Evolutionary conservation across 805 yeast genomes (phyloP).

Genomic region (Vanderwaltozyma tropicalis): DNA sequence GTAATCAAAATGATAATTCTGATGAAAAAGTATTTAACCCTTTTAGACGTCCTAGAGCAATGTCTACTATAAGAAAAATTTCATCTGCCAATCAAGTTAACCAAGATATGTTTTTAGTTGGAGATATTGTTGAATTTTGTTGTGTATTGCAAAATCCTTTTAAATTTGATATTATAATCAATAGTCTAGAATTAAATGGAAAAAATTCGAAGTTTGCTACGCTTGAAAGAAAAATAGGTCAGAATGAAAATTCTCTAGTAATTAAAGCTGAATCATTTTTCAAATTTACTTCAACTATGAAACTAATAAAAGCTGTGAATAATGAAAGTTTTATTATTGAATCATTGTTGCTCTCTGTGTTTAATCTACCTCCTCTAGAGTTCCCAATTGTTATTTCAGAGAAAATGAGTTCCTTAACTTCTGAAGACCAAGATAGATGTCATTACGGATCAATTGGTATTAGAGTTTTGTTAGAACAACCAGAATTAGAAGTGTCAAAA

Average conservation of each 20-base stretch:
- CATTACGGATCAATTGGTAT: conserved; percentile 5
- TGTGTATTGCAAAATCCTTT: conserved; percentile 69
- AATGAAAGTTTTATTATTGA: conserved; percentile 6
- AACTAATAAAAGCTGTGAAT: conserved; percentile 12
- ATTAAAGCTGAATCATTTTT: conserved; percentile 32
- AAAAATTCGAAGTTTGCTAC: conserved; percentile 21
- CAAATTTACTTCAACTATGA: conserved; percentile 26
- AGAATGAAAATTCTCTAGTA: conserved; percentile 18
- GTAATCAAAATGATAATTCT: conserved; percentile 2
- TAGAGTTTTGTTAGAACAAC: conserved; percentile 23
- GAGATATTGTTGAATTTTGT: conserved; percentile 50
- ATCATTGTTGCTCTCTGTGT: conserved; percentile 15
- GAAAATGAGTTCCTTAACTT: not conserved
- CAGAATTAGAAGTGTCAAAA: conserved; percentile 20
- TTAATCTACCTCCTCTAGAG: conserved; percentile 13
- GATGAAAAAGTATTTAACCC: conserved; percentile 48
- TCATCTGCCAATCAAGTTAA: not conserved
- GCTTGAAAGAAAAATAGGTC: conserved; percentile 10
- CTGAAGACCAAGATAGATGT: conserved; percentile 3
- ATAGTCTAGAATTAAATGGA: conserved; percentile 34
- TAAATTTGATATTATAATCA: conserved; percentile 57
- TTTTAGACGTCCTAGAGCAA: conserved; percentile 13
- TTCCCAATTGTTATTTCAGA: conserved; percentile 12
- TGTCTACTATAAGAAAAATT: conserved; percentile 7
- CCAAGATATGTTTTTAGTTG: conserved; percentile 33